Base-by-base conservation (phyloP, 1,284 basidiomycete species). In the Ustilago lituana region DNA sequence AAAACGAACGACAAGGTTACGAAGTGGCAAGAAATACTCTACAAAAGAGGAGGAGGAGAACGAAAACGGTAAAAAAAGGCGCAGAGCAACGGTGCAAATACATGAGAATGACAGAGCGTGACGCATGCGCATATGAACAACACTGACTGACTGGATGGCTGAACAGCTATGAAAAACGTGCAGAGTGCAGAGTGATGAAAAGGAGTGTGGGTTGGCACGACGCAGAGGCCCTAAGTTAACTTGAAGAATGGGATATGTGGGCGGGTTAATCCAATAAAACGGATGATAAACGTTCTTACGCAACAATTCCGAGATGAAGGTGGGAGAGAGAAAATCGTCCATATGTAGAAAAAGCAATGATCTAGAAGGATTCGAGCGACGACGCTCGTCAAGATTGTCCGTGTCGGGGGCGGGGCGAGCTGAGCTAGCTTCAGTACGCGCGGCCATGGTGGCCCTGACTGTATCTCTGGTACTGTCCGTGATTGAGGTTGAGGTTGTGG, bases 381-480 rank as follows among this genome's bases (percentile, higher is more conserved):
- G n/a, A n/a, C n/a, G n/a, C n/a, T n/a, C n/a, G n/a, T n/a, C n/a
- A n/a, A n/a, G n/a, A n/a, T n/a, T n/a, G n/a, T n/a, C n/a, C n/a
- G n/a, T n/a, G n/a, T n/a, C n/a, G n/a, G n/a, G n/a, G n/a, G n/a
- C n/a, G n/a, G n/a, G n/a, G n/a, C n/a, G n/a, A n/a, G n/a, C n/a
- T n/a, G n/a, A n/a, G n/a, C n/a, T n/a, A n/a, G n/a, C n/a, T n/a
- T 44, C 36, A 64, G 45, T 47, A 53, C 10, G 61, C 61, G 22
- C 40, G 54, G 12, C 41, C 51, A 14, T 60, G 45, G 15, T 53
- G 38, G n/a, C 23, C 27, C 3, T 43, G 37, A 11, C 39, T 32
- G 26, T 37, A 32, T 15, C 54, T 36, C 40, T 45, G 24, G 27
- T 23, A 15, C 49, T 24, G 14, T 29, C 15, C n/a, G 12, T 51